Evolutionary conservation across 257 asterid species (phyloP), one percentile per base, ranked within the genome.

Genomic region (Fraxinus excelsior): DNA sequence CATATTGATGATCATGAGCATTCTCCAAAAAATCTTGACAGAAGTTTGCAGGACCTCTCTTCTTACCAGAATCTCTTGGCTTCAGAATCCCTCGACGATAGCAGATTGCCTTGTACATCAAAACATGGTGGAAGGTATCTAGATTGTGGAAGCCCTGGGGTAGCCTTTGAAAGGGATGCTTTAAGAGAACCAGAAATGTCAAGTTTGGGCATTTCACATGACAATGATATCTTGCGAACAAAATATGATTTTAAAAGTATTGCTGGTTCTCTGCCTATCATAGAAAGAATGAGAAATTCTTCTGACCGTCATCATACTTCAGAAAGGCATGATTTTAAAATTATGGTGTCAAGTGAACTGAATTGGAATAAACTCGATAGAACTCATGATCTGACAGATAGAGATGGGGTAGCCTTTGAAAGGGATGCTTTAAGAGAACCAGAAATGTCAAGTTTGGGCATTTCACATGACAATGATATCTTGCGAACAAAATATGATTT

Each of bases 221-320:
- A 66, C 44, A 72, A 78, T 62, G 82, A 78, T 80, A 62, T 62
- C 75, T 35, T 38, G 12, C 62, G 19, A 8, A 53, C 74, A 25
- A 74, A 69, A 56, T 58, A 21, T 79, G 78, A 56, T 42, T 74
- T 51, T 76, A 74, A 72, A 51, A 74, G 78, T 12, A 78, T 70
- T 72, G 67, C 28, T 68, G 72, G 31, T 44, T 66, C 64, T 42
- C 70, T 58, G 56, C 34, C 44, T 76, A 75, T 76, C 35, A 56
- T 10, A 49, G 87, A 81, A 35, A 74, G 77, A 80, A 2, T 71
- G 77, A 80, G 82, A 76, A 67, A 49, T 44, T 76, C 81, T 26
- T 67, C 81, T 5, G 56, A 13, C 34, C 42, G 0, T 19, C 79
- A 18, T 29, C 67, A 75, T 68, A 73, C 75, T 23, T 38, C 40